A percentile compares a stretch with the other conserved stretches of the same genome.
These are phyloP conservation scores for Penicillium longicatenatum DNA, from an alignment of 495 filamentous ascomycete genomes.

Conservation along the genomic window DNA sequence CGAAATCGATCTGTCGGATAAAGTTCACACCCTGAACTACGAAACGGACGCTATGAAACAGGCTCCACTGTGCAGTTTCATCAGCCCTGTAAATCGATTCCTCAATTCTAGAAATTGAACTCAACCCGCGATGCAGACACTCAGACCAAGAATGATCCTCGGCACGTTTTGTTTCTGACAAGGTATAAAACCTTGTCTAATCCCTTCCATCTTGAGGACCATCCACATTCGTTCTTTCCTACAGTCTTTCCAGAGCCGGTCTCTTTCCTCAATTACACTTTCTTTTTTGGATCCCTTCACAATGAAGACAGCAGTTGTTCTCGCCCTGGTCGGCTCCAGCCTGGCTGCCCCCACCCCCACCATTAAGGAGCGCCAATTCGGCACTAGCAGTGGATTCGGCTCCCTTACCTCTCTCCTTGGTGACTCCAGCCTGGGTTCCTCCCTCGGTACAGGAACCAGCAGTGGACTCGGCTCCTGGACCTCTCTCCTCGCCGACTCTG, in stretches of 20 bases:
- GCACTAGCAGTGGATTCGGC: conserved; percentile 18
- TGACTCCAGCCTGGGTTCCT: background rate
- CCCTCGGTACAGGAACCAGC: background rate
- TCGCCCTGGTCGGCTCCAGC: conserved; percentile 25
- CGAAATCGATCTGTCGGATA: background rate
- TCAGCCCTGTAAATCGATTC: background rate
- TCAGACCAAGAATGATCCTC: background rate
- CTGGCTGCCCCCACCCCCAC: conserved; percentile 33
- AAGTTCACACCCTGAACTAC: background rate
- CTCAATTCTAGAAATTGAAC: background rate
- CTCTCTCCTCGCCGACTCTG: background rate
- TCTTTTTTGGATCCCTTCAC: conserved; percentile 6
- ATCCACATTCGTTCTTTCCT: background rate
- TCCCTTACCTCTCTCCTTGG: conserved; percentile 15
- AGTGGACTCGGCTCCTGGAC: background rate
- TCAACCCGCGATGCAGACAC: background rate
- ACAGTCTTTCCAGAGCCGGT: conserved; percentile 20
- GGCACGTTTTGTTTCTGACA: background rate
- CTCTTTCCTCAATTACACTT: conserved; percentile 10
- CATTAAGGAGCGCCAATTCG: conserved; percentile 23
- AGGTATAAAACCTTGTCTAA: background rate
- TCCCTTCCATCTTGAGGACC: background rate
- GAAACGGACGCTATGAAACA: background rate
- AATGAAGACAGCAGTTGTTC: conserved; percentile 29
- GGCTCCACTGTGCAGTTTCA: background rate